Evolutionary conservation across 2,329 filamentous ascomycete genomes (phyloP), one percentile per base, ranked within the genome.

Genomic region (Leptosphaerulina australis): DNA sequence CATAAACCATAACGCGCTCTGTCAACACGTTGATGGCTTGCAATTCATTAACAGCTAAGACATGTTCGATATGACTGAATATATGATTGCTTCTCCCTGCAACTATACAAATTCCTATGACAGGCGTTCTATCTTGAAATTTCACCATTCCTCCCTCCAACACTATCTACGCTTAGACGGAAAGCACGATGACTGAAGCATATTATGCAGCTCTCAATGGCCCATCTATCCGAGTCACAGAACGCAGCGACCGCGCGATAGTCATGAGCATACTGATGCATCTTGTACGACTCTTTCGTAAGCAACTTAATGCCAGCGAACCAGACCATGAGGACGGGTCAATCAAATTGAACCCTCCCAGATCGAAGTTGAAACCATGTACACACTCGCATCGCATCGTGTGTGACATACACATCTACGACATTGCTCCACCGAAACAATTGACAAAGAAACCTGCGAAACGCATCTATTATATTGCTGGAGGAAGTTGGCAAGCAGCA

Each of bases 401-500:
- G 10, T 72, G 74, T 30, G 75, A 69, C 35, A 73, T 80, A 10
- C 74, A 73, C 55, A 67, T 80, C 15, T 81, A 81, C 65, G 77
- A 79, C 39, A 52, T 80, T 4, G 35, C 59, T 8, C 56, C 70
- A 4, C 63, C 63, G 2, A 56, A 52, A 1, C 37, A 49, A 12
- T 9, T 44, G 0, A 31, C 40, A 4, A 55, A 55, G 33, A 43
- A 47, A 20, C 47, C 50, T 10, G 63, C 47, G 17, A 73, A 69
- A 53, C 64, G 72, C 4, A 68, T 85, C 18, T 78, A 81, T 52
- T 85, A 84, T 51, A 83, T 83, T 54, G 74, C 75, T 0, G 83
- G 82, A 1, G 82, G 82, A 5, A 80, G 79, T 3, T 85, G 82
- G 78, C 79, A 81, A 51, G 72, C 71, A 55, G 79, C 79, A 0